A percentile compares a stretch with the other conserved stretches of the same genome.
Evolutionary conservation across 176 grass and related monocot genomes (phyloP).

Genomic region (Aegilops umbellulata): DNA sequence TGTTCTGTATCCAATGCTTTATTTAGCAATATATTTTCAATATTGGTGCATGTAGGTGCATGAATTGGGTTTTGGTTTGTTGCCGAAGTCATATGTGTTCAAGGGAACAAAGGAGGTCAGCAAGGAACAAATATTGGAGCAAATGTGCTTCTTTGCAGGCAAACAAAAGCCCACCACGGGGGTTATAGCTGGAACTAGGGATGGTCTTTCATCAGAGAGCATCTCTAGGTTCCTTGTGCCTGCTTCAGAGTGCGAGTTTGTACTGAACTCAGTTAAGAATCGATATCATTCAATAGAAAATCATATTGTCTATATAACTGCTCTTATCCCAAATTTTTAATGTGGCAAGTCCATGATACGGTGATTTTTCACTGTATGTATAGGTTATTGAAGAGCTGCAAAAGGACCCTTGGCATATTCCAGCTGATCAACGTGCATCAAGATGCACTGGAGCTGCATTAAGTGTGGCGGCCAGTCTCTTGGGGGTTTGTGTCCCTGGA

Average conservation of each 20-base stretch:
- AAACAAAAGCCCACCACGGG: slow-evolving; percentile 67
- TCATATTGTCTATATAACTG: background rate
- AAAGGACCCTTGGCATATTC: slow-evolving; percentile 89
- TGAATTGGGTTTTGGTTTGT: slow-evolving; percentile 85
- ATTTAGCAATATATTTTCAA: slow-evolving; percentile 30
- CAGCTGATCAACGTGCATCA: slow-evolving; percentile 76
- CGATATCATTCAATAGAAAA: background rate
- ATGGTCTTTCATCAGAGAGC: slow-evolving; percentile 89
- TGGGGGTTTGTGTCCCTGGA: slow-evolving; percentile 91
- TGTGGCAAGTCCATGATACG: background rate
- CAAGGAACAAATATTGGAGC: slow-evolving; percentile 90
- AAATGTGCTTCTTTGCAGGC: slow-evolving; percentile 88
- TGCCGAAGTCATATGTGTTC: slow-evolving; percentile 92
- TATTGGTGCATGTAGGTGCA: slow-evolving; percentile 62
- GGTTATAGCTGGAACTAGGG: slow-evolving; percentile 79
- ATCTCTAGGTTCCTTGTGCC: slow-evolving; percentile 84
- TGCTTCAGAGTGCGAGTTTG: slow-evolving; percentile 92
- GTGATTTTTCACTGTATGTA: background rate
- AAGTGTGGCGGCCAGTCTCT: slow-evolving; percentile 76
- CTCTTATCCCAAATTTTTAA: background rate
- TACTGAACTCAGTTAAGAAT: slow-evolving; percentile 75
- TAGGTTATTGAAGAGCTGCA: slow-evolving; percentile 93
- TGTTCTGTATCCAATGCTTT: slow-evolving; percentile 6
- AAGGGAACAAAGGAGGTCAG: slow-evolving; percentile 89
- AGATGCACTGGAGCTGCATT: slow-evolving; percentile 83